Conservation (phyloP, 306 rosid species). For the Corylus avellana region DNA sequence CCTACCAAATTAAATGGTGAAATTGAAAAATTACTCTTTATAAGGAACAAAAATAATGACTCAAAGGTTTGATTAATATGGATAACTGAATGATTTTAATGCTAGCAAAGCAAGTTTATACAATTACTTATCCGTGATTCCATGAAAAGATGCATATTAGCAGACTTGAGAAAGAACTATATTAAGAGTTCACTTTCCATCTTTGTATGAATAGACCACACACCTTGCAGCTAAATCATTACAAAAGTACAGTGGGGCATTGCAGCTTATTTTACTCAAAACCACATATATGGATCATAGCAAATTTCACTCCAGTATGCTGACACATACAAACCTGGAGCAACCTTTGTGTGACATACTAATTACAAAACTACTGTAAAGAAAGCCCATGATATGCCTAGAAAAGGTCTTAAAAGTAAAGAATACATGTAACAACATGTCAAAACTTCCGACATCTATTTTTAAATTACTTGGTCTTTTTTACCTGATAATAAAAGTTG, state of each 20-base stretch:
- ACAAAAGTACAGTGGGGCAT: background rate
- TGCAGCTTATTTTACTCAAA: background rate
- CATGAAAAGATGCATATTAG: background rate
- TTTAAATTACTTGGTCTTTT: no score
- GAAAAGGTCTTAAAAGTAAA: no score
- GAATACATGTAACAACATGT: no score
- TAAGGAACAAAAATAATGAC: background rate
- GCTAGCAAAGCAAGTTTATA: background rate
- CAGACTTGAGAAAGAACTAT: slow-evolving; percentile 4
- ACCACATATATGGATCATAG: background rate
- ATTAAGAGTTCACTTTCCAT: background rate
- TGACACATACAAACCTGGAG: background rate
- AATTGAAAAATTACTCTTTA: background rate
- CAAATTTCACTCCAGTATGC: background rate
- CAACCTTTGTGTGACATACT: background rate
- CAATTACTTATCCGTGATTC: background rate
- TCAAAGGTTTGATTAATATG: background rate
- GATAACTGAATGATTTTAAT: background rate
- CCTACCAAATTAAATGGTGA: background rate
- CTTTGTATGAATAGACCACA: background rate
- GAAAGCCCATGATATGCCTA: no score
- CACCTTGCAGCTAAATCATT: background rate
- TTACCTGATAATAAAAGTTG: no score
- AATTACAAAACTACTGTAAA: no score
- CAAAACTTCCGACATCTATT: no score